Conservation (phyloP, 192 early-diverging fungal species). For the Coemansia sp. region DNA sequence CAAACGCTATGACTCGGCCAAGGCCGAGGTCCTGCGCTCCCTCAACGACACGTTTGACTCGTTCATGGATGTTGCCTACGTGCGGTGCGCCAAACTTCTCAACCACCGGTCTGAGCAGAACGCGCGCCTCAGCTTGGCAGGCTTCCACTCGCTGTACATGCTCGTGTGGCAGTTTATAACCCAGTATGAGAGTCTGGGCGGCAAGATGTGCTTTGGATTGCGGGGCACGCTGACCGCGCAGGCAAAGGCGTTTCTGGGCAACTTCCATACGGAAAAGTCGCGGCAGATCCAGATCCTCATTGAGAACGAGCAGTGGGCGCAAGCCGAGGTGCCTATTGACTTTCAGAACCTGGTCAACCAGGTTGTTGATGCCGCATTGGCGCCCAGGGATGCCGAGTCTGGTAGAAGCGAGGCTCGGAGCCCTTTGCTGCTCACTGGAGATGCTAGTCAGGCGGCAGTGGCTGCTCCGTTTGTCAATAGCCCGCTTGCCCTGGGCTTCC, state of each 20-base stretch:
- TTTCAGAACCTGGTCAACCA: conserved; percentile 87
- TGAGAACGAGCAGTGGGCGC: conserved; percentile 97
- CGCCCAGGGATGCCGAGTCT: background rate
- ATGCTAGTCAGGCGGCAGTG: background rate
- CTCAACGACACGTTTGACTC: conserved; percentile 76
- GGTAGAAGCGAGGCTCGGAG: conserved; percentile 6
- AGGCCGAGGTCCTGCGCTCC: conserved; percentile 62
- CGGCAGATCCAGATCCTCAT: conserved; percentile 86
- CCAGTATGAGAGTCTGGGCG: conserved; percentile 77
- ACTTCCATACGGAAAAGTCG: conserved; percentile 93
- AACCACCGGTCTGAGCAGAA: conserved; percentile 89
- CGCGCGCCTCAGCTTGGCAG: conserved; percentile 80
- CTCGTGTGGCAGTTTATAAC: conserved; percentile 84
- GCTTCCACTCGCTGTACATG: conserved; percentile 85
- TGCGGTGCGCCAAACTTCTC: conserved; percentile 86
- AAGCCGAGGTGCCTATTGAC: conserved; percentile 90
- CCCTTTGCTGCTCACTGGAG: conserved; percentile 7
- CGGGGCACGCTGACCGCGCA: conserved; percentile 88
- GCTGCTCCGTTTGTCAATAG: conserved; percentile 8
- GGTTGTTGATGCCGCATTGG: conserved; percentile 60
- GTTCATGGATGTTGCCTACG: conserved; percentile 85
- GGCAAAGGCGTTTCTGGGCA: conserved; percentile 87
- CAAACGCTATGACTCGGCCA: conserved; percentile 26
- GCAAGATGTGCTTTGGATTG: conserved; percentile 88
- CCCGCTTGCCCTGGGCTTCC: conserved; percentile 19